phyloP scores from a whole-genome alignment of 1,284 basidiomycete genomes.

The Fomes fomentarius region DNA sequence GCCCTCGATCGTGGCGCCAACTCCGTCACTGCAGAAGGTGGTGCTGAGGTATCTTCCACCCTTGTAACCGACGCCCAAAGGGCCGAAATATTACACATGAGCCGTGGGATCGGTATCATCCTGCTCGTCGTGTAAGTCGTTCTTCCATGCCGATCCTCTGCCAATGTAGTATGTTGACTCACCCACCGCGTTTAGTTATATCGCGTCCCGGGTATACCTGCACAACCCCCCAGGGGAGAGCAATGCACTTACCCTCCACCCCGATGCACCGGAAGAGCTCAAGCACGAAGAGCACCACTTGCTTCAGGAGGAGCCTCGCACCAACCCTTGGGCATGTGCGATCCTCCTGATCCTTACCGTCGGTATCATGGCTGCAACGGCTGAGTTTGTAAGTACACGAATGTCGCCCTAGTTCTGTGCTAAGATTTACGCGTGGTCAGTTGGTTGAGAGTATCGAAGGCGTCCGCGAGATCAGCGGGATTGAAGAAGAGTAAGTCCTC shows the following conservation, averaged over 20 bases:
- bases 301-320: conserved; percentile 49
- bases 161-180: neutral
- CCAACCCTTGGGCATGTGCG: conserved; percentile 64
- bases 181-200: conserved; percentile 49
- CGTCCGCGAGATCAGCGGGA: conserved; percentile 45
- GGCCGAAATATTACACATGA: conserved; percentile 54
- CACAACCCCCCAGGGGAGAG: conserved; percentile 68
- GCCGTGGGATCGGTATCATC: conserved; percentile 62
- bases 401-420: neutral
- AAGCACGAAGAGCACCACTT: conserved; percentile 47
- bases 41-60: conserved; percentile 10
- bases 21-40: neutral
- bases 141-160: neutral
- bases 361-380: conserved; percentile 64
- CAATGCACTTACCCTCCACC: conserved; percentile 45
- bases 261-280: conserved; percentile 47
- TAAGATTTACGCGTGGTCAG: conserved; percentile 34
- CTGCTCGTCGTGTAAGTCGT: conserved; percentile 57
- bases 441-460: conserved; percentile 64
- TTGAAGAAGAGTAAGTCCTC: conserved; percentile 52
- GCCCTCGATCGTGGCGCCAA: conserved; percentile 50
- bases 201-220: conserved; percentile 65
- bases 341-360: conserved; percentile 54
- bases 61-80: conserved; percentile 34
- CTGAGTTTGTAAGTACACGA: conserved; percentile 58